Percentiles rank a stretch among this genome's conserved stretches.
phyloP scores from a whole-genome alignment of 1,284 basidiomycete genomes.

The Tremellales sp. region DNA sequence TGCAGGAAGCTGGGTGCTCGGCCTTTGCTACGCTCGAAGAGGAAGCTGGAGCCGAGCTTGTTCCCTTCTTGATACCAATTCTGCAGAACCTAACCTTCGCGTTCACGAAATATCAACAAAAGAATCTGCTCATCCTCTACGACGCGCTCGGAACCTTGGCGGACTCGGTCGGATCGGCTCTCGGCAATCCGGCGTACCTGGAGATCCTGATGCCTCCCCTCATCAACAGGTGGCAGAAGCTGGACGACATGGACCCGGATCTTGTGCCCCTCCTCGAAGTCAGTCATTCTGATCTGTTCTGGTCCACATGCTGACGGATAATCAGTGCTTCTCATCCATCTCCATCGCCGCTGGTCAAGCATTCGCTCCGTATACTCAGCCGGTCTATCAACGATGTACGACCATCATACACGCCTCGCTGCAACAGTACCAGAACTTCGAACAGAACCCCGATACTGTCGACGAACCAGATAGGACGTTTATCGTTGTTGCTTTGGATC shows the following conservation, averaged over 20 bases:
- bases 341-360: constrained; percentile 93
- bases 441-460: constrained; percentile 63
- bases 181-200: constrained; percentile 82
- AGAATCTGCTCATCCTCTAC: constrained; percentile 97
- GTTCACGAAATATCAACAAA: constrained; percentile 98
- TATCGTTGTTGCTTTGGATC: constrained; percentile 93
- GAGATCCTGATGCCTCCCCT: constrained; percentile 96
- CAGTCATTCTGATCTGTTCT: constrained; percentile 23
- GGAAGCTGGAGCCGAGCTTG: constrained; percentile 85
- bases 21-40: constrained; percentile 99
- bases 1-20: constrained; percentile 98
- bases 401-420: constrained; percentile 79
- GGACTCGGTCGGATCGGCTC: constrained; percentile 84
- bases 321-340: constrained; percentile 91
- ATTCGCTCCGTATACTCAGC: constrained; percentile 82
- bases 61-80: constrained; percentile 91
- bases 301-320: constrained; percentile 5
- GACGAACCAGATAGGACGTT: constrained; percentile 94
- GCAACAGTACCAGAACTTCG: constrained; percentile 64
- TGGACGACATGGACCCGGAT: constrained; percentile 88
- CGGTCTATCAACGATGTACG: constrained; percentile 89
- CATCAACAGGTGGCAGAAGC: constrained; percentile 79
- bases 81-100: constrained; percentile 91
- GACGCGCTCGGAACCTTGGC: constrained; percentile 97
- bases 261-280: constrained; percentile 92